These are phyloP conservation scores for Globisporangium barbulae DNA, from an alignment of 352 stramenopile genomes.

Conservation along the genomic window DNA sequence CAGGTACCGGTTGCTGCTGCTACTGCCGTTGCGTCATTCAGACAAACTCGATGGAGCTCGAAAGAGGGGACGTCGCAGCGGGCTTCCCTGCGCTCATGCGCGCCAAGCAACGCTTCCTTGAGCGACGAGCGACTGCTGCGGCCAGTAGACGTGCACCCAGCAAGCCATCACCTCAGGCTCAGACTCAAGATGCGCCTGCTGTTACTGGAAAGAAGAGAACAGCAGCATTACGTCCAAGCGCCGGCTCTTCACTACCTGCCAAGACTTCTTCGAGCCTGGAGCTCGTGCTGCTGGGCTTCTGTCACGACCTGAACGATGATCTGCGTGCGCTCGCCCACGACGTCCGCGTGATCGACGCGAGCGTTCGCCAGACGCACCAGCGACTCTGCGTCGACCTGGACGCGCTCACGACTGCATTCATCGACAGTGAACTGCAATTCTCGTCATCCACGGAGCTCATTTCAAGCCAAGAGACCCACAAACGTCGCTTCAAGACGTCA, in stretches of 20 bases:
- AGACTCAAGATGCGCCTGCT: neutral
- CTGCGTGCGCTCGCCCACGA: neutral
- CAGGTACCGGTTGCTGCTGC: neutral
- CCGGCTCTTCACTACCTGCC: neutral
- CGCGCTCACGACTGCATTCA: conserved; percentile 3
- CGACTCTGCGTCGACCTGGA: neutral
- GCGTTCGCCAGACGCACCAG: neutral
- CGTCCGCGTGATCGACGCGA: neutral
- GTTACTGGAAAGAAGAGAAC: neutral
- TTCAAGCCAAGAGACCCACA: neutral
- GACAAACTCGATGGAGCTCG: neutral
- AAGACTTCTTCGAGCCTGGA: neutral
- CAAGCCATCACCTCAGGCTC: neutral
- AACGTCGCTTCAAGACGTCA: neutral
- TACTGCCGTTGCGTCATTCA: too few relatives aligned
- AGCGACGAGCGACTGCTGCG: neutral
- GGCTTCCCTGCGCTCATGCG: conserved; percentile 28
- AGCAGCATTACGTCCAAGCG: neutral
- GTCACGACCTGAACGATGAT: conserved; percentile 5
- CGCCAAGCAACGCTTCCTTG: conserved; percentile 28
- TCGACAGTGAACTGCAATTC: neutral
- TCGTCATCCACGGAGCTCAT: neutral
- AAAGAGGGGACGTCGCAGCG: neutral
- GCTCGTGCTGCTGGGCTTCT: conserved; percentile 1
- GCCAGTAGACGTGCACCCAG: neutral